Evolutionary conservation across 2,329 filamentous ascomycete species (phyloP).

Genomic region (Dactylellina haptotyla): DNA sequence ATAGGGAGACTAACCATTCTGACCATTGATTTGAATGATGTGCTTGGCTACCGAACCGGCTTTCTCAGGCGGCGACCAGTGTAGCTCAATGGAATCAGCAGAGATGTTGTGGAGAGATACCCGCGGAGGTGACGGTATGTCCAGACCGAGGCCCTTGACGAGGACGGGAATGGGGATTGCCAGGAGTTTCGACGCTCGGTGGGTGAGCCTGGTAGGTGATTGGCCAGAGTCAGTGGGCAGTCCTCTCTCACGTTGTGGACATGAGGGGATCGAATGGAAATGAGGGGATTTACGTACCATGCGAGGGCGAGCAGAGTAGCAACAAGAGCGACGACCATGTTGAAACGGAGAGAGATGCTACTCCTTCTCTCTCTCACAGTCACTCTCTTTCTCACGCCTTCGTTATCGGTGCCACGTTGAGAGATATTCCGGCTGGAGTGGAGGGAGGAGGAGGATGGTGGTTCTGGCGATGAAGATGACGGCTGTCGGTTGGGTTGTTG

Average conservation of each 20-base stretch:
- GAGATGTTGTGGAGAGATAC: slow-evolving; percentile 91
- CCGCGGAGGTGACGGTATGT: slow-evolving; percentile 88
- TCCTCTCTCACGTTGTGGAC: background rate
- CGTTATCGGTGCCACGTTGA: slow-evolving; percentile 1
- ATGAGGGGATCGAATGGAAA: slow-evolving; percentile 10
- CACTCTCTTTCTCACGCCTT: background rate
- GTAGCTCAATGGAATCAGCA: slow-evolving; percentile 84
- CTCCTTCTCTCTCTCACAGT: background rate
- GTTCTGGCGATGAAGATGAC: background rate
- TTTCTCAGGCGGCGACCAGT: slow-evolving; percentile 82
- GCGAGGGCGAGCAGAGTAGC: slow-evolving; percentile 53
- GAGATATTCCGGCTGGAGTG: background rate
- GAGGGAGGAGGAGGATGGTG: background rate
- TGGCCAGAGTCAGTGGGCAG: slow-evolving; percentile 61
- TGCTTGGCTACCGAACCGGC: slow-evolving; percentile 81
- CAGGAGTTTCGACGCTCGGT: slow-evolving; percentile 86
- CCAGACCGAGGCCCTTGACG: slow-evolving; percentile 88
- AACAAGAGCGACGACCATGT: slow-evolving; percentile 51
- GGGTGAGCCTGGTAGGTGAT: slow-evolving; percentile 62
- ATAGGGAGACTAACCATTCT: slow-evolving; percentile 75
- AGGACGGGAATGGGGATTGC: slow-evolving; percentile 91
- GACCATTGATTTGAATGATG: slow-evolving; percentile 90
- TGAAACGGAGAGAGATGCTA: background rate
- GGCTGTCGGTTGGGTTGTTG: slow-evolving; percentile 5
- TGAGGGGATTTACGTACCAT: slow-evolving; percentile 24